Evolutionary conservation across 208 protist species (phyloP).

Genomic region (Vickermania ingenoplastis): DNA sequence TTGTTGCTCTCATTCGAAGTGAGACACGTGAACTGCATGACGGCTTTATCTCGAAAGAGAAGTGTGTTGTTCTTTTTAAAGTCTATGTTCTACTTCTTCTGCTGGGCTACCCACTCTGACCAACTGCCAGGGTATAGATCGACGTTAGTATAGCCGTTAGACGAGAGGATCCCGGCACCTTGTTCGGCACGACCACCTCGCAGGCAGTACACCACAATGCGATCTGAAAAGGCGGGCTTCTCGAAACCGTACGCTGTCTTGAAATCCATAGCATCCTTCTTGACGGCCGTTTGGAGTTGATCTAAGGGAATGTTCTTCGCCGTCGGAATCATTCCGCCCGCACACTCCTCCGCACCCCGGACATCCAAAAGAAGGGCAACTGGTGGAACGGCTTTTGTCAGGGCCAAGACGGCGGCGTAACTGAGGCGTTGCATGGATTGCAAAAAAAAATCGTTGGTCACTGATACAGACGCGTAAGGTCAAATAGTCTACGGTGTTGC

Average conservation of each 20-base stretch:
- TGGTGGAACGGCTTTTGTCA: conserved; percentile 35
- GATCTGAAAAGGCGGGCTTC: conserved; percentile 33
- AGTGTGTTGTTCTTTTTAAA: too few species aligned
- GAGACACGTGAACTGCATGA: too few species aligned
- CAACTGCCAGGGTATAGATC: conserved; percentile 67
- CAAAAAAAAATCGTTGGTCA: not conserved
- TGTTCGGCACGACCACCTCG: conserved; percentile 39
- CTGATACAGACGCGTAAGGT: not conserved
- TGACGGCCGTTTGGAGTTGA: conserved; percentile 34
- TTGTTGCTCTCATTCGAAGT: too few species aligned
- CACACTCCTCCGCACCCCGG: conserved; percentile 38
- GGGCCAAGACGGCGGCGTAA: conserved; percentile 42
- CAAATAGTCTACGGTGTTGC: too few species aligned
- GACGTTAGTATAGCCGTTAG: conserved; percentile 41
- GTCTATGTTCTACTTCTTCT: conserved; percentile 6
- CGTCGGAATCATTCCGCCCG: conserved; percentile 38
- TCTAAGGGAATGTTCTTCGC: conserved; percentile 53
- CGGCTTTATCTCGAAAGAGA: too few species aligned
- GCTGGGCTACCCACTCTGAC: conserved; percentile 52
- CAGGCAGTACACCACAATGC: conserved; percentile 64
- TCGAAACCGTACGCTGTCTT: conserved; percentile 16
- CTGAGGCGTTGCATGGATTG: conserved; percentile 34
- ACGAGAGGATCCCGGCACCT: conserved; percentile 20
- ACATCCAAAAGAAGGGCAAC: conserved; percentile 54
- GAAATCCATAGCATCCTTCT: conserved; percentile 32